Evolutionary conservation across 371 early-diverging fungal species (phyloP), one percentile per base, ranked within the genome.

Genomic region (Saksenaea oblongispora): DNA sequence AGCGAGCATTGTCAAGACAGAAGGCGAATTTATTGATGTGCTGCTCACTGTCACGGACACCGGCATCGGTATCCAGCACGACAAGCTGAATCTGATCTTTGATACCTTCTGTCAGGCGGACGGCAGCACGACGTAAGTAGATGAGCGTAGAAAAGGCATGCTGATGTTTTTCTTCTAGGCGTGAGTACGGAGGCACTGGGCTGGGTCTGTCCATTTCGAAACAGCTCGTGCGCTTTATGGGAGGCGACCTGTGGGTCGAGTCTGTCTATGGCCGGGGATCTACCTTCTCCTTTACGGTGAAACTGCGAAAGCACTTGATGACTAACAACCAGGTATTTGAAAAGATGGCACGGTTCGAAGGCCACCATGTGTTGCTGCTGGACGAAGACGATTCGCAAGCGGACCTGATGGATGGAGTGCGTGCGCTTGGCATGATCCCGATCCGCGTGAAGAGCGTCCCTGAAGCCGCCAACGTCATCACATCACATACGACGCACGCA

Each of bases 41-140:
- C 80, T 84, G 57, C 77, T 91, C 56, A 85, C 85, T 61, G 90
- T 93, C 27, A 73, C 73, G 26, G 94, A 94, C 65, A 87, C 89
- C 0, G 94, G 94, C 34, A 92, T 92, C 34, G 94, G 93, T 17
- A 92, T 93, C 62, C 75, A 84, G 42, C 75, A 82, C 35, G 87
- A 87, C 58, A 88, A 85, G 67, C 74, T 87, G 57, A 71, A 84
- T 34, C 67, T 84, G 54, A 86, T 93, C 26, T 94, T 94, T 68
- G 86, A 87, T 55, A 88, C 89, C 5, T 94, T 90, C 75, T 76
- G 85, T 39, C 93, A 91, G 69, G 93, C 91, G 2, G 90, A 88
- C 56, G 87, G 89, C 26, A 85, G 88, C 27, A 92, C 91, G 1
- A 88, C 89, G 34, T 71, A 66, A 71, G 66, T 60, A 8, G 36